These are phyloP conservation scores for Gossypium davidsonii DNA, from an alignment of 441 rosid species.

Conservation along the genomic window DNA sequence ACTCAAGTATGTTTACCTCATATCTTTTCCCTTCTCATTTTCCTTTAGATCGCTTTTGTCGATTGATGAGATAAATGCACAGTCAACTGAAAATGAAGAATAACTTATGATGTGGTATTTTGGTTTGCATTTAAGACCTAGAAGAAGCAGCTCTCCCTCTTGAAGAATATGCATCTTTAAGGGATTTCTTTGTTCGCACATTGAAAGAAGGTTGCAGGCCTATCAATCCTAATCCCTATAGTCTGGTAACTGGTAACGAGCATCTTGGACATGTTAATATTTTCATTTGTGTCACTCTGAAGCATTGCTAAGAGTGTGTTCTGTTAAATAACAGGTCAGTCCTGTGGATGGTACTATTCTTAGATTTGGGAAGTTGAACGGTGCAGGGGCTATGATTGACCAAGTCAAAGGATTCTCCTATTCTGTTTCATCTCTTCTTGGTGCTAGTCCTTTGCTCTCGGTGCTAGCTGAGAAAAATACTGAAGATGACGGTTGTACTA, in stretches of 20 bases:
- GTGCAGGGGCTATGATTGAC: constrained; percentile 76
- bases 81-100: constrained; percentile 7
- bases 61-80: neutral
- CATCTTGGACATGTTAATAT: constrained; percentile 27
- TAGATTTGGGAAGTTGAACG: constrained; percentile 77
- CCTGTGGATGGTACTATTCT: constrained; percentile 90
- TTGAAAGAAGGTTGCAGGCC: constrained; percentile 90
- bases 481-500: constrained; percentile 21
- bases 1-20: constrained; percentile 56
- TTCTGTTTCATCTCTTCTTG: constrained; percentile 82
- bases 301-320: constrained; percentile 12
- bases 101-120: constrained; percentile 17
- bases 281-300: constrained; percentile 18
- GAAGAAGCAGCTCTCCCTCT: constrained; percentile 87
- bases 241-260: constrained; percentile 95
- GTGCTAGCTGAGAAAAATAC: constrained; percentile 41
- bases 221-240: constrained; percentile 65
- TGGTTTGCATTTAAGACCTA: constrained; percentile 51
- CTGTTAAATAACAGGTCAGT: constrained; percentile 48
- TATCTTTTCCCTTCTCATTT: neutral
- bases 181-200: constrained; percentile 79
- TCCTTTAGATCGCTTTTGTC: neutral
- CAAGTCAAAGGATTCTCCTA: constrained; percentile 95
- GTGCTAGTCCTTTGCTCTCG: constrained; percentile 63
- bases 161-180: constrained; percentile 64